phyloP scores from a whole-genome alignment of 345 rosid species.

The Sonneratia caseolaris region DNA sequence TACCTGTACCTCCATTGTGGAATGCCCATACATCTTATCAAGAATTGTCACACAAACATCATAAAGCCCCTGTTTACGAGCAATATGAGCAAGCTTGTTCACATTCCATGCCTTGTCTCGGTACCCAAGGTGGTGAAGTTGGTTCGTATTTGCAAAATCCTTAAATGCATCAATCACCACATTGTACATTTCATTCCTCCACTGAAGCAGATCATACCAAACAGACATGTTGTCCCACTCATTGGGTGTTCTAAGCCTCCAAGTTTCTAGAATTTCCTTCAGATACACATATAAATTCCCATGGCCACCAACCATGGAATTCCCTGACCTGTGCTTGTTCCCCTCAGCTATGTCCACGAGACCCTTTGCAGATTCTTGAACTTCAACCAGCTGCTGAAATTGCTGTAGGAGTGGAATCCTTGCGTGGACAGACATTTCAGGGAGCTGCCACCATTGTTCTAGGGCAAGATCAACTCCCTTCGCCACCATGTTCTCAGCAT shows the following conservation, averaged over 20 bases:
- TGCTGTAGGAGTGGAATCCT: constrained; percentile 94
- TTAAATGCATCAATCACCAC: constrained; percentile 91
- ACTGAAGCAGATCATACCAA: constrained; percentile 95
- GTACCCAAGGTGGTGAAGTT: constrained; percentile 91
- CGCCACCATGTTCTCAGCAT: constrained; percentile 81
- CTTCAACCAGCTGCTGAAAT: constrained; percentile 96
- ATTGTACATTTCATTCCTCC: constrained; percentile 98
- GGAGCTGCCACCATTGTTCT: constrained; percentile 99
- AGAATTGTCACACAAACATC: constrained; percentile 88
- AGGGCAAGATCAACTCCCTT: constrained; percentile 96
- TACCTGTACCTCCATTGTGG: constrained; percentile 99
- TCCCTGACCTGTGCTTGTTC: constrained; percentile 53
- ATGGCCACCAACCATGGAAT: constrained; percentile 51
- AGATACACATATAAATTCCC: constrained; percentile 89
- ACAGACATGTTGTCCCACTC: constrained; percentile 96
- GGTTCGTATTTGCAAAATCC: constrained; percentile 58
- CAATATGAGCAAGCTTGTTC: constrained; percentile 91
- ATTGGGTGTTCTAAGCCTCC: constrained; percentile 97
- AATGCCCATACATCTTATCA: constrained; percentile 96
- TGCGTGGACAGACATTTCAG: constrained; percentile 94
- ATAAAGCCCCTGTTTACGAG: constrained; percentile 93
- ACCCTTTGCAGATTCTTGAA: constrained; percentile 91
- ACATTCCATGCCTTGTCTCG: constrained; percentile 99
- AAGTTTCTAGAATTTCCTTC: constrained; percentile 93
- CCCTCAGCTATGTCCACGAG: constrained; percentile 86